Evolutionary conservation across 2,329 filamentous ascomycete species (phyloP), one percentile per base, ranked within the genome.

Genomic region (Diaporthe helianthi): DNA sequence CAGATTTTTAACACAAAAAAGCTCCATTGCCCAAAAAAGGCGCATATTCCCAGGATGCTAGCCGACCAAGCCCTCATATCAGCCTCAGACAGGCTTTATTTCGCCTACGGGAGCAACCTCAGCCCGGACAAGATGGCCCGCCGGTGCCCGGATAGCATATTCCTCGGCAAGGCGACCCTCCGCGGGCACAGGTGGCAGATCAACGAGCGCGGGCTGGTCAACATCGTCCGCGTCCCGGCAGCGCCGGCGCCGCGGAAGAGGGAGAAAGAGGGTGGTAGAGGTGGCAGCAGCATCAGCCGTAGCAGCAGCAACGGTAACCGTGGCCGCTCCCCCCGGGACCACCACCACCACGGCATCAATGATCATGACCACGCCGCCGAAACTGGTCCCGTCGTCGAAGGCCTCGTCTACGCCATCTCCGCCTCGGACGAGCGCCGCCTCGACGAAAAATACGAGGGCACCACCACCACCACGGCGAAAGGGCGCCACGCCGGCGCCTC

Each of bases 71-170:
- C 36, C 22, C 54, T 60, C 54, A 60, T 60, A 24, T 44, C 54
- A 44, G 54, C 54, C 54, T 60, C 54, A 13, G 54, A 60, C 54
- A 41, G 54, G 54, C 54, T 60, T 17, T 60, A 44, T 9, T 60
- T 60, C 54, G 54, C 54, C 54, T 60, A 60, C 15, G 54, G 36
- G 8, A 60, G 22, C 54, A 60, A 44, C 36, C 36, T 60, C 33
- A 60, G 54, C 54, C 54, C 54, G 17, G 54, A 60, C 24, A 24
- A 60, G 24, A 60, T 60, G 54, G 54, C 54, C 24, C 54, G 17
- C 24, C 54, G 54, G 22, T 60, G 54, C 54, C 54, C 54, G 17
- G 54, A 44, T 24, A n/a, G 15, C 54, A 44, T 60, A 22, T 60
- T 60, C 54, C 36, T 60, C 8, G 54, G 54, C n/a, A 60, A 60